These are phyloP conservation scores for Ormosia semicastrata DNA, from an alignment of 306 rosid species.

Conservation along the genomic window DNA sequence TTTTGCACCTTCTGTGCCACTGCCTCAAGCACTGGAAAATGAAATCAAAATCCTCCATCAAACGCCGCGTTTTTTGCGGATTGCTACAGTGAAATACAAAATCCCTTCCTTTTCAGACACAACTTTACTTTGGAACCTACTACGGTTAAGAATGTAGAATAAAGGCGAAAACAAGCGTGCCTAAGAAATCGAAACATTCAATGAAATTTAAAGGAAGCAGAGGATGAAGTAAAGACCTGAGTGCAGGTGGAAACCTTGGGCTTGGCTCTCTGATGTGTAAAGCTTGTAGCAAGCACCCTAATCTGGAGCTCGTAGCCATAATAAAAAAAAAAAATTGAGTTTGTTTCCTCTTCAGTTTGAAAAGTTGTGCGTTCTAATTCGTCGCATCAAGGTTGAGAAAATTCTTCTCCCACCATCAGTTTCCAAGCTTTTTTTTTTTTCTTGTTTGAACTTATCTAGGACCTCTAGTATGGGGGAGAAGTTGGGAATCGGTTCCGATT, in stretches of 20 bases:
- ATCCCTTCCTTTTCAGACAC: no score
- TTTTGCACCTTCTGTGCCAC: not conserved
- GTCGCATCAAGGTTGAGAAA: not conserved
- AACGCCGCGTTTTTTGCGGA: no score
- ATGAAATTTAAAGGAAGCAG: not conserved
- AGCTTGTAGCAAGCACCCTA: not conserved
- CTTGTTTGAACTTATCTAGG: not conserved
- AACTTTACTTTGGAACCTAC: not conserved
- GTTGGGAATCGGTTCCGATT: not conserved
- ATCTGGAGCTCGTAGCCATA: conserved; percentile 20
- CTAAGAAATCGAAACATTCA: not conserved
- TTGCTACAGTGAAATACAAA: no score
- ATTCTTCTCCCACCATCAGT: not conserved
- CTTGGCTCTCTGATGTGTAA: conserved; percentile 1
- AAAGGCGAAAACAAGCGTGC: no score
- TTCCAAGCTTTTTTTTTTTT: not conserved
- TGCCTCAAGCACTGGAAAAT: not conserved
- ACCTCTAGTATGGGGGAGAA: not conserved
- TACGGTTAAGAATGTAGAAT: not conserved
- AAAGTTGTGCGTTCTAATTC: not conserved
- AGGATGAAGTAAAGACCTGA: conserved; percentile 9
- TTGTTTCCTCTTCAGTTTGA: not conserved
- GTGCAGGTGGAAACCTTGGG: not conserved
- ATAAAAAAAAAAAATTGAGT: not conserved
- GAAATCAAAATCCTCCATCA: no score